Conservation (phyloP, 2,329 filamentous ascomycete species). For the Trichoderma gracile region DNA sequence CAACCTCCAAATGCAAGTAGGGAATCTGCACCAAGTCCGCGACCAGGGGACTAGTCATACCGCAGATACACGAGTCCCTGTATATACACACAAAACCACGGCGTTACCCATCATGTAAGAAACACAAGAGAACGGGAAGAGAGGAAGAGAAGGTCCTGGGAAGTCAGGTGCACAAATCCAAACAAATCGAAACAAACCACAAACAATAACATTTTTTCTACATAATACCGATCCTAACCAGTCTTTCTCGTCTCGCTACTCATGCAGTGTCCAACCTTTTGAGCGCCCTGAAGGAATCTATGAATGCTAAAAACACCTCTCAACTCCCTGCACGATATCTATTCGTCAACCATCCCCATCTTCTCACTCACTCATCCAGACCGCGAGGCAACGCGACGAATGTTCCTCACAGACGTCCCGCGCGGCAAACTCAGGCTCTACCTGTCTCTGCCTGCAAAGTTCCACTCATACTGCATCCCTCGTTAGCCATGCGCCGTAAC, state of each 20-base stretch:
- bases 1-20: conserved; percentile 2
- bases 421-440: conserved; percentile 43
- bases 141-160: background rate
- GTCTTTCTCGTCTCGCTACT: background rate
- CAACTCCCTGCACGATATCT: background rate
- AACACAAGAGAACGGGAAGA: background rate
- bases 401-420: conserved; percentile 21
- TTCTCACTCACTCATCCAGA: background rate
- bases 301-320: background rate
- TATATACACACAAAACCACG: conserved; percentile 19
- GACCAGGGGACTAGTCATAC: conserved; percentile 2
- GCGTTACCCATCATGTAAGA: conserved; percentile 20
- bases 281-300: conserved; percentile 18
- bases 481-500: conserved; percentile 18
- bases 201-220: background rate
- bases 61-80: conserved; percentile 1
- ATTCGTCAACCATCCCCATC: background rate
- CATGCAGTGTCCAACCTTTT: conserved; percentile 24
- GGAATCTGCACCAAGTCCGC: background rate
- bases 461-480: conserved; percentile 61
- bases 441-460: conserved; percentile 57
- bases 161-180: background rate
- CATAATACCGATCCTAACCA: conserved; percentile 7
- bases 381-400: conserved; percentile 9
- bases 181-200: conserved; percentile 17